Base-by-base conservation (phyloP, 1,139 yeast species). In the Pichia sp. region DNA sequence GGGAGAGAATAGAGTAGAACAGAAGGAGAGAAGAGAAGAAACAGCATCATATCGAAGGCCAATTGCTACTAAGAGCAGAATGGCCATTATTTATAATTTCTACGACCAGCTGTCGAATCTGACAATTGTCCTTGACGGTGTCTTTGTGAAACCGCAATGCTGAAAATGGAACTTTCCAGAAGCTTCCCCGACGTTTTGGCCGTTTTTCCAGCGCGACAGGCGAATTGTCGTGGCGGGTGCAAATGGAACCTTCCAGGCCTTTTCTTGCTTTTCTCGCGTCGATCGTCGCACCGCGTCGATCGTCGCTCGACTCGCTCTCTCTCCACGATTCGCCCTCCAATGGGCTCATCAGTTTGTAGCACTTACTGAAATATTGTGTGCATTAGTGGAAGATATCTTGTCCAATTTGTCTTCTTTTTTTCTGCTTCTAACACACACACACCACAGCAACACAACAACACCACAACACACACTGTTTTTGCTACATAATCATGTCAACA, bases 401-500 rank as follows among this genome's bases (percentile, higher is more conserved):
- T n/a, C n/a, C n/a, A n/a, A n/a, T n/a, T n/a, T n/a, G n/a, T n/a
- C 6, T 21, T 21, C 9, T 21, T 21, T 21, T 21, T 21, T 21
- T 21, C 30, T 27, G 1, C 19, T 7, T 2, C 6, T 7, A 25
- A 3, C 14, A 6, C 18, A 26, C 8, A 15, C 19, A 27, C 30
- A 27, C 14, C 29, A 28, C 31, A 28, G n/a, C n/a, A n/a, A 16
- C 8, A 32, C 15, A 23, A 21, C 15, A 8, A 32, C 3, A 15
- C 10, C 2, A 8, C 20, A 22, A 16, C 18, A 31, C 15, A n/a
- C 6, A 23, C 13, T 5, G 5, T 29, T 4, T 5, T 4, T n/a
- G 15, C n/a, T 11, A 24, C 20, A n/a, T 16, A 33, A 6, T 21
- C 9, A 91, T 91, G 98, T 89, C 97, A 13, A 91, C 98, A 5